A percentile compares a stretch with the other conserved stretches of the same genome.
These are phyloP conservation scores for Cryphonectria japonica DNA, from an alignment of 2,329 filamentous ascomycete genomes.

Conservation along the genomic window DNA sequence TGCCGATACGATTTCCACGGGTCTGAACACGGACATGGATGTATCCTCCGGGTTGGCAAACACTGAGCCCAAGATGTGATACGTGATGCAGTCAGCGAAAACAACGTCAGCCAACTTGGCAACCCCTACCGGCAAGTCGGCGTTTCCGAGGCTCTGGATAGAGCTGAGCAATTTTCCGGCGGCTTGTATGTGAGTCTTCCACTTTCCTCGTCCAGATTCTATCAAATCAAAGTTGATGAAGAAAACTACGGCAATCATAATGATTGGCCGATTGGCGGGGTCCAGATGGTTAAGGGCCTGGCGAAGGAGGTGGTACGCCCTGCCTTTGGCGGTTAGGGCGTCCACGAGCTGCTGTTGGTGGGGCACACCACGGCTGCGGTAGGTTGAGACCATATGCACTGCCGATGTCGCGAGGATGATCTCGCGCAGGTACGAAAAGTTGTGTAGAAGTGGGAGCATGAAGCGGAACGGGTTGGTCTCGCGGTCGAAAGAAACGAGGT, in stretches of 20 bases:
- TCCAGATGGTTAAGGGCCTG: slow-evolving; percentile 45
- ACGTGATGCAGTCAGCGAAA: slow-evolving; percentile 55
- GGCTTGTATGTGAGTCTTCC: slow-evolving; percentile 46
- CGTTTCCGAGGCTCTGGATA: slow-evolving; percentile 34
- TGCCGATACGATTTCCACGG: slow-evolving; percentile 43
- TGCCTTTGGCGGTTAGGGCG: slow-evolving; percentile 50
- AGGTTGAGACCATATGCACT: slow-evolving; percentile 51
- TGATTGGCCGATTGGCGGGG: slow-evolving; percentile 38
- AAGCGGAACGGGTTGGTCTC: slow-evolving; percentile 50
- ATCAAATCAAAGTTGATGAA: slow-evolving; percentile 56
- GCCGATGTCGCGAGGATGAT: slow-evolving; percentile 54
- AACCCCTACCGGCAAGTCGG: slow-evolving; percentile 33
- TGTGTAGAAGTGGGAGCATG: slow-evolving; percentile 47
- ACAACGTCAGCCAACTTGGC: slow-evolving; percentile 48
- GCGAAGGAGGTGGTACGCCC: slow-evolving; percentile 48
- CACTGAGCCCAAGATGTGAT: slow-evolving; percentile 51
- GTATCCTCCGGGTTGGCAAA: slow-evolving; percentile 37
- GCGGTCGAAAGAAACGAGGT: slow-evolving; percentile 53
- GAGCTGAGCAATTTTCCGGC: slow-evolving; percentile 49
- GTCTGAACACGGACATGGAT: slow-evolving; percentile 41
- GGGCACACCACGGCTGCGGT: slow-evolving; percentile 39
- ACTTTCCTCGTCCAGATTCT: slow-evolving; percentile 32
- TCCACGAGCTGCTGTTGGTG: slow-evolving; percentile 42
- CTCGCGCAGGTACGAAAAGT: slow-evolving; percentile 48
- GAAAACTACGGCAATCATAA: slow-evolving; percentile 52